These are phyloP conservation scores for Psidium guajava DNA, from an alignment of 345 rosid genomes.

Conservation along the genomic window DNA sequence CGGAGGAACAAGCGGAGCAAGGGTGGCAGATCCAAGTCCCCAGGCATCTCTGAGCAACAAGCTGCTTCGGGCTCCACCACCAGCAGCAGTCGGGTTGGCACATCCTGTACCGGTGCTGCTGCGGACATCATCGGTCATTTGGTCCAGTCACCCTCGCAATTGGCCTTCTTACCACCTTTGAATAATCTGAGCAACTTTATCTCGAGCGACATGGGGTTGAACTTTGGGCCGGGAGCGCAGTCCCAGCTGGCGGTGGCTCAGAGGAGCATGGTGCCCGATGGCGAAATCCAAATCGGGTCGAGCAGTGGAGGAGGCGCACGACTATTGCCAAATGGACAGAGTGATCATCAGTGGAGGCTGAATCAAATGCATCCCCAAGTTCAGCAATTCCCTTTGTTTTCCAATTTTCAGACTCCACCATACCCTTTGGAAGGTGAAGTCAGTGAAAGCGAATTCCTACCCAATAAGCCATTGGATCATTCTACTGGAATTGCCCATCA, in stretches of 20 bases:
- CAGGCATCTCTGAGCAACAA: not conserved
- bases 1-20: conserved; percentile 50
- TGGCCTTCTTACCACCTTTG: conserved; percentile 31
- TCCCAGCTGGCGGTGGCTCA: conserved; percentile 12
- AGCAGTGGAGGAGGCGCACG: conserved; percentile 7
- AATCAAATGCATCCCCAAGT: not conserved
- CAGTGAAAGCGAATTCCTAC: conserved; percentile 2
- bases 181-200: conserved; percentile 20
- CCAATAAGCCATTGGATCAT: conserved; percentile 16
- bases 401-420: conserved; percentile 7
- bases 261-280: not conserved
- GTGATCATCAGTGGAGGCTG: conserved; percentile 8
- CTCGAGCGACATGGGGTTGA: conserved; percentile 15
- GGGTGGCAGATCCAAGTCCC: conserved; percentile 45
- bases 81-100: conserved; percentile 12
- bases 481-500: conserved; percentile 1
- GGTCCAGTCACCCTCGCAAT: conserved; percentile 9
- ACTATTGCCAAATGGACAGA: conserved; percentile 14
- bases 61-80: conserved; percentile 6
- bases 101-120: conserved; percentile 7
- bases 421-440: conserved; percentile 22
- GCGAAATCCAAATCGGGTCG: conserved; percentile 20
- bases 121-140: conserved; percentile 2
- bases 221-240: conserved; percentile 7
- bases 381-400: conserved; percentile 33